Conservation (phyloP, 352 stramenopile species). For the Elongisporangium anandrum region DNA sequence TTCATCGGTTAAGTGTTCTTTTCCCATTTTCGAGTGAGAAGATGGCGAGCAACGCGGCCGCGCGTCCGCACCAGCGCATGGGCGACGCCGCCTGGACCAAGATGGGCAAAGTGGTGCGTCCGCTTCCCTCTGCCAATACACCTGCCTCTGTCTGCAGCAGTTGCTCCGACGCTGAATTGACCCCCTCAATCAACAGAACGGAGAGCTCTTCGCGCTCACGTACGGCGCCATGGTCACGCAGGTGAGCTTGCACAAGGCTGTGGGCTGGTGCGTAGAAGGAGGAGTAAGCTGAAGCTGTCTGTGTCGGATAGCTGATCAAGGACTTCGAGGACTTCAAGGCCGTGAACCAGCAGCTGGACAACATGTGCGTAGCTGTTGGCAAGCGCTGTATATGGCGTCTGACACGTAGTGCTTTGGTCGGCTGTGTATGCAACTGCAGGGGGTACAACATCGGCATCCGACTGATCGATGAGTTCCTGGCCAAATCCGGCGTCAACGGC, state of each 20-base stretch:
- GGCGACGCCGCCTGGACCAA: constrained; percentile 90
- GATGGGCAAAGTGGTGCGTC: constrained; percentile 89
- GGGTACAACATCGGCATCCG: constrained; percentile 97
- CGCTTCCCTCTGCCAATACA: too few relatives aligned
- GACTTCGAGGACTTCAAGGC: constrained; percentile 95
- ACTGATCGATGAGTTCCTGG: constrained; percentile 97
- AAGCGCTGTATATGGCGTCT: too few relatives aligned
- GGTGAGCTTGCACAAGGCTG: constrained; percentile 13
- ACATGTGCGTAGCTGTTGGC: constrained; percentile 67
- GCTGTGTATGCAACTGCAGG: too few relatives aligned
- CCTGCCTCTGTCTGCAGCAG: not conserved
- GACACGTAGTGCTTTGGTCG: too few relatives aligned
- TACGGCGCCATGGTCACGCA: constrained; percentile 97
- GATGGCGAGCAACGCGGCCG: constrained; percentile 36
- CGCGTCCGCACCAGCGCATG: constrained; percentile 52
- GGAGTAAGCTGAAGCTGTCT: not conserved
- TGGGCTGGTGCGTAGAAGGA: not conserved
- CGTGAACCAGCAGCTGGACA: constrained; percentile 95
- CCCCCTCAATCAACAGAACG: constrained; percentile 55
- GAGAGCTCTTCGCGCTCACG: constrained; percentile 97
- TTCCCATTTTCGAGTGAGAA: not conserved
- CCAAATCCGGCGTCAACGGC: constrained; percentile 87
- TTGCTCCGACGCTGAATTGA: constrained; percentile 2
- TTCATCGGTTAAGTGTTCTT: not conserved
- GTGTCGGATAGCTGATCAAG: constrained; percentile 80